Evolutionary conservation across 2,329 filamentous ascomycete species (phyloP).

Genomic region (Colletotrichum agaves): DNA sequence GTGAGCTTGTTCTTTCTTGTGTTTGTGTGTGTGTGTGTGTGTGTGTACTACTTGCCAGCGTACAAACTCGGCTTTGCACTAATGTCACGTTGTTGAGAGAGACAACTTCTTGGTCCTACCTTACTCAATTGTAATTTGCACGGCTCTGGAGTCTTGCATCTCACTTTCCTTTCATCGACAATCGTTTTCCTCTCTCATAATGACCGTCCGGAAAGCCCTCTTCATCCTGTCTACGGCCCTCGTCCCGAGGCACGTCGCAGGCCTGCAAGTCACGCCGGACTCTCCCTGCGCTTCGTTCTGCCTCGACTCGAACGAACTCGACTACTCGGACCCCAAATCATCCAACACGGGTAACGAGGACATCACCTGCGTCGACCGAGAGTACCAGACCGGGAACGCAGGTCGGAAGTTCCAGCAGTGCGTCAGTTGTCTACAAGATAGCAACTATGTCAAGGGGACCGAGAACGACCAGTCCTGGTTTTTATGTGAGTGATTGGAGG

Average conservation of each 20-base stretch:
- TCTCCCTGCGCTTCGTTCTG: constrained; percentile 66
- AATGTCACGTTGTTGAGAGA: constrained; percentile 16
- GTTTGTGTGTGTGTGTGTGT: neutral
- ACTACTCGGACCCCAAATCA: constrained; percentile 58
- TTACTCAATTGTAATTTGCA: constrained; percentile 18
- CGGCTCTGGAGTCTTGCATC: constrained; percentile 29
- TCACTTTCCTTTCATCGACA: constrained; percentile 14
- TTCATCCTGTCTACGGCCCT: constrained; percentile 41
- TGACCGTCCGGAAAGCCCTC: constrained; percentile 39
- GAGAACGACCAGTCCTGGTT: constrained; percentile 68
- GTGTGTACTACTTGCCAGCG: constrained; percentile 10
- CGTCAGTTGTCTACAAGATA: constrained; percentile 64
- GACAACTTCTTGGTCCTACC: constrained; percentile 1
- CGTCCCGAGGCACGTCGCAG: constrained; percentile 44
- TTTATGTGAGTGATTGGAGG: constrained; percentile 59
- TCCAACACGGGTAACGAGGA: constrained; percentile 57
- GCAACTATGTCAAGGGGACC: constrained; percentile 55
- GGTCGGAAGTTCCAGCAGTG: constrained; percentile 62
- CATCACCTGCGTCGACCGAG: constrained; percentile 59
- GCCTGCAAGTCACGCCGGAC: constrained; percentile 62
- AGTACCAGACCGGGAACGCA: constrained; percentile 49
- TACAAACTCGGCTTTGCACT: constrained; percentile 8
- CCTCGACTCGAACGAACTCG: constrained; percentile 52
- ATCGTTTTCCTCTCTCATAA: constrained; percentile 21
- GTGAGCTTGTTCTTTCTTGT: constrained; percentile 2